phyloP scores from a whole-genome alignment of 192 early-diverging fungal genomes.

The Gonapodya sp. region DNA sequence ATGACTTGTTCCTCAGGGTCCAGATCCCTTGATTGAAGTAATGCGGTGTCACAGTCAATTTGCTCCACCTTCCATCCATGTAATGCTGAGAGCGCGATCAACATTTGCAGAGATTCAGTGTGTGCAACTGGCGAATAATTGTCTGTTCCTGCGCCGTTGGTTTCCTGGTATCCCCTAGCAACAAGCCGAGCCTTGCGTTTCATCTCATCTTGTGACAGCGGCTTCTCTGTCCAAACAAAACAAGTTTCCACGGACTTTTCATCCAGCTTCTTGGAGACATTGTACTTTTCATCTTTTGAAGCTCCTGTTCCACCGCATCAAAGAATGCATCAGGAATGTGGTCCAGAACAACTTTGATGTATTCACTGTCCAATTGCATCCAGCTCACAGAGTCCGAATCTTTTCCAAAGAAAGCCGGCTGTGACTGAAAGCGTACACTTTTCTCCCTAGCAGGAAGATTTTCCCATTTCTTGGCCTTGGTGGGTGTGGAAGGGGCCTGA shows the following conservation, averaged over 20 bases:
- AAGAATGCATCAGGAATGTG: not conserved
- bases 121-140: not conserved
- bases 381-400: not conserved
- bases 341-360: not conserved
- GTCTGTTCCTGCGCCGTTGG: not conserved
- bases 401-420: too few relatives aligned
- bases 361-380: not conserved
- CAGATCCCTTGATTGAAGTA: not conserved
- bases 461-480: too few relatives aligned
- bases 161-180: not conserved
- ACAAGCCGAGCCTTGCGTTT: not conserved
- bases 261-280: not conserved
- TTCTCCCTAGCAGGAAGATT: too few relatives aligned
- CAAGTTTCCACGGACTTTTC: not conserved
- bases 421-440: too few relatives aligned
- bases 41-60: not conserved
- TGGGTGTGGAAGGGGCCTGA: too few relatives aligned
- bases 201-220: not conserved
- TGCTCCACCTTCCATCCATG: not conserved
- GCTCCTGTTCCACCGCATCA: not conserved
- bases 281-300: not conserved
- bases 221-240: not conserved
- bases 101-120: not conserved
- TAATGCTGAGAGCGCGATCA: not conserved
- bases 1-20: too few relatives aligned